A percentile compares a stretch with the other conserved stretches of the same genome.
These are phyloP conservation scores for Kluyveromyces marxianus DNA, from an alignment of 1,139 yeast species.

Conservation along the genomic window DNA sequence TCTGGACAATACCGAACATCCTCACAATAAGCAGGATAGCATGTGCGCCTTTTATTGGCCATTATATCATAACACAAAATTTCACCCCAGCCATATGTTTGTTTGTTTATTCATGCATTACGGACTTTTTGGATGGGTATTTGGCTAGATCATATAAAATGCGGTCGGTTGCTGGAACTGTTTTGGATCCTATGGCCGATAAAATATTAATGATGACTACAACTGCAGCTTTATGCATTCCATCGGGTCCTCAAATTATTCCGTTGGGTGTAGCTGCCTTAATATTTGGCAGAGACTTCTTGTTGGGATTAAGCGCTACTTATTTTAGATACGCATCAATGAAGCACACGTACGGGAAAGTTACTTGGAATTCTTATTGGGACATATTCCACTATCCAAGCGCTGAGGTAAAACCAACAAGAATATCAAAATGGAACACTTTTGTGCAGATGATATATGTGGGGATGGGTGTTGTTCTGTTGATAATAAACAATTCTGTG, in stretches of 20 bases:
- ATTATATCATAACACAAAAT: slow-evolving; percentile 57
- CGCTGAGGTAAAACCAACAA: slow-evolving; percentile 86
- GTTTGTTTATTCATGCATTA: slow-evolving; percentile 77
- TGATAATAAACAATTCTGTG: slow-evolving; percentile 17
- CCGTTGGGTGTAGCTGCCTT: slow-evolving; percentile 61
- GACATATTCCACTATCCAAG: slow-evolving; percentile 68
- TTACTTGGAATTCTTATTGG: slow-evolving; percentile 60
- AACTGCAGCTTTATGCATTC: slow-evolving; percentile 61
- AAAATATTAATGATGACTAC: slow-evolving; percentile 83
- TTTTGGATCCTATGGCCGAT: slow-evolving; percentile 94
- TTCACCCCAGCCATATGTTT: slow-evolving; percentile 58
- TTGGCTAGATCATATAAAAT: slow-evolving; percentile 75
- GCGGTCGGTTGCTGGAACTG: slow-evolving; percentile 80
- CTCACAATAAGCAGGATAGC: slow-evolving; percentile 72
- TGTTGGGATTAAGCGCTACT: slow-evolving; percentile 69
- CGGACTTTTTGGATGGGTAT: slow-evolving; percentile 88
- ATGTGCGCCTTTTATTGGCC: slow-evolving; percentile 80
- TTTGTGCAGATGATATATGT: slow-evolving; percentile 87
- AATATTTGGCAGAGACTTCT: slow-evolving; percentile 78
- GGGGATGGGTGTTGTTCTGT: slow-evolving; percentile 61
- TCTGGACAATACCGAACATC: slow-evolving; percentile 66
- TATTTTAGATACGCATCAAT: slow-evolving; percentile 67
- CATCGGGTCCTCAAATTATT: slow-evolving; percentile 48
- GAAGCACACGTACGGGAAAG: slow-evolving; percentile 51
- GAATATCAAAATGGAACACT: slow-evolving; percentile 80